phyloP scores from a whole-genome alignment of 495 filamentous ascomycete species.

The Cairneyella variabilis region DNA sequence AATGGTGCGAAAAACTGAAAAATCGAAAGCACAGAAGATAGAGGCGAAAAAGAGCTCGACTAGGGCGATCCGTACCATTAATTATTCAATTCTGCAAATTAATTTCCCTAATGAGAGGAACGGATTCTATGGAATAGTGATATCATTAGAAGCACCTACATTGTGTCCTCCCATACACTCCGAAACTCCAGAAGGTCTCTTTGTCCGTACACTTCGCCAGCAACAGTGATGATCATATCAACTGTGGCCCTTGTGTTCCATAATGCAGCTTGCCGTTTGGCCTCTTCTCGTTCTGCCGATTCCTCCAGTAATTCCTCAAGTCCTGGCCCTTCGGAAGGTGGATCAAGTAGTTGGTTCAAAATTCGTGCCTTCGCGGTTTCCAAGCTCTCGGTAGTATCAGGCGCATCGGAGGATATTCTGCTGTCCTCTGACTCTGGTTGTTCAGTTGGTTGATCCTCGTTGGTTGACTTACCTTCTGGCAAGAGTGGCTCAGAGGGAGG shows the following conservation, averaged over 20 bases:
- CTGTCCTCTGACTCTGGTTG: neutral
- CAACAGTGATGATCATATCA: conserved; percentile 89
- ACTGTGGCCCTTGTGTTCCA: conserved; percentile 57
- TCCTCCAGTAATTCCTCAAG: neutral
- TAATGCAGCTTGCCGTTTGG: conserved; percentile 22
- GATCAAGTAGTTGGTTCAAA: conserved; percentile 26
- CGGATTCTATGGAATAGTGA: no score
- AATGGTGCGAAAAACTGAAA: no score
- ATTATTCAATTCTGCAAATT: no score
- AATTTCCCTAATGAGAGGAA: no score
- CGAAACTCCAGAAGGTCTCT: conserved; percentile 75
- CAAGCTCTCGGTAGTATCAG: conserved; percentile 8
- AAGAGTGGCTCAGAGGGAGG: neutral
- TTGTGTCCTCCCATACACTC: conserved; percentile 30
- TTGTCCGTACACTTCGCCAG: conserved; percentile 89
- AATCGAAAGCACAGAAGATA: no score
- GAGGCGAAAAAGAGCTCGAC: no score
- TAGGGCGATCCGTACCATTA: no score
- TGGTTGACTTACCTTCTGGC: conserved; percentile 17
- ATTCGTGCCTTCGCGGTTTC: conserved; percentile 35
- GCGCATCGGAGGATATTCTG: neutral
- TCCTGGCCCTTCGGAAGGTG: conserved; percentile 9
- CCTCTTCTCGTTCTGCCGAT: neutral
- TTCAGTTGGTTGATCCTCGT: neutral
- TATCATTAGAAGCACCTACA: conserved; percentile 3